Base-by-base conservation (phyloP, 495 filamentous ascomycete species). In the Aspergillus bertholletiae region DNA sequence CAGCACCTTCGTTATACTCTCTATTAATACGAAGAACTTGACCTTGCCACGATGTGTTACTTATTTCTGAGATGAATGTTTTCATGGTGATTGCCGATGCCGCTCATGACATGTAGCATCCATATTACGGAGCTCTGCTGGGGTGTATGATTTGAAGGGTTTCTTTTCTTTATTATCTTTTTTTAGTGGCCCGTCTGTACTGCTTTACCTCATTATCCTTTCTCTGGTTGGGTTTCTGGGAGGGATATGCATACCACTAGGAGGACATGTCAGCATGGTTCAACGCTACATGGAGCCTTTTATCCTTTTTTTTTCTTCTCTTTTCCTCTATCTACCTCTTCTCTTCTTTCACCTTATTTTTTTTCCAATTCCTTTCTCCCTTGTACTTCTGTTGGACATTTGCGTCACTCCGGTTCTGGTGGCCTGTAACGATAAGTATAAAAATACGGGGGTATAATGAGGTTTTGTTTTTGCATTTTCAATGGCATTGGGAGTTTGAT, bases 391-490 rank as follows among this genome's bases (percentile, higher is more conserved):
- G 50, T 48, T 60, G 46, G 52, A 22, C 43, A 43, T 43, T 43
- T 43, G 39, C 13, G 39, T 43, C 39, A 35, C 41, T 51, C 12
- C 32, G 22, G 8, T 12, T 37, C 18, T 54, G 51, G 64, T 57
- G 56, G 62, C 53, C 56, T 72, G 69, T 72, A 70, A 72, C 67
- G 66, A 70, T 70, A 68, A 68, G 63, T 68, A 67, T 71, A 72
- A 70, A 70, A 70, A 64, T 62, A 64, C 57, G 64, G 66, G 65
- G 37, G 37, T 53, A 26, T 53, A 30, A 53, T 53, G 26, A 23
- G 37, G 41, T 15, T 21, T 49, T 35, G 24, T 13, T 46, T 9
- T 39, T 37, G 26, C 7, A 23, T 50, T 49, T 35, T 17, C 23
- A 26, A 27, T 55, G 43, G 40, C 46, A 27, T 35, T 49, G 28